These are phyloP conservation scores for Sugiyamaella floridensis DNA, from an alignment of 805 yeast genomes.

Conservation along the genomic window DNA sequence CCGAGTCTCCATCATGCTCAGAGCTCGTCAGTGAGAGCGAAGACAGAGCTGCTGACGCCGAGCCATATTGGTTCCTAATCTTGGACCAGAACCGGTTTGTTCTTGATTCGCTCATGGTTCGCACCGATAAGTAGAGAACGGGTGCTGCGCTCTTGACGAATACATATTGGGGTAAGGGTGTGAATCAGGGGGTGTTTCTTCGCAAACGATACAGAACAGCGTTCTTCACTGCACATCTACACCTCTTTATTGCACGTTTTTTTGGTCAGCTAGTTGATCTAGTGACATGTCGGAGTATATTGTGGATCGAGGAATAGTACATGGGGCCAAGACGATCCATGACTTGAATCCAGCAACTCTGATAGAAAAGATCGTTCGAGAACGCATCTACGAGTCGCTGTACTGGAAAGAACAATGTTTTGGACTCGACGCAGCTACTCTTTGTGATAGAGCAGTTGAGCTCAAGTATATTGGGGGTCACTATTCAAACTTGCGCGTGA, in stretches of 20 bases:
- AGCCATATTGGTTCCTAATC: constrained; percentile 22
- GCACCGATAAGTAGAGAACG: not conserved
- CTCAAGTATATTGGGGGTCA: constrained; percentile 51
- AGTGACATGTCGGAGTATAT: constrained; percentile 14
- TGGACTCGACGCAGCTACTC: constrained; percentile 41
- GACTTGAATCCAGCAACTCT: constrained; percentile 44
- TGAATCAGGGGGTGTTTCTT: not conserved
- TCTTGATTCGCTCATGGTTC: not conserved
- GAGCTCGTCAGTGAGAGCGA: constrained; percentile 22
- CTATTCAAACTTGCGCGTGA: constrained; percentile 51
- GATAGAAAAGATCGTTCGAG: constrained; percentile 54
- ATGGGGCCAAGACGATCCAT: constrained; percentile 28
- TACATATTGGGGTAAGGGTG: not conserved
- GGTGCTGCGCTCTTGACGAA: not conserved
- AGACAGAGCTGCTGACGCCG: constrained; percentile 24
- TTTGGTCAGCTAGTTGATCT: not conserved
- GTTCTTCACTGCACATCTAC: not conserved
- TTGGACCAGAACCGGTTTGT: constrained; percentile 24
- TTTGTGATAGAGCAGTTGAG: constrained; percentile 42
- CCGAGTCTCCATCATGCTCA: constrained; percentile 40
- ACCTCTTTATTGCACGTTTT: not conserved
- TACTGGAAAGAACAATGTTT: constrained; percentile 55
- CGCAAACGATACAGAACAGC: not conserved
- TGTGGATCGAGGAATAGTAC: constrained; percentile 25
- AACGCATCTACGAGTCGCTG: constrained; percentile 47